Percentiles rank a stretch among this genome's conserved stretches.
phyloP scores from a whole-genome alignment of 495 filamentous ascomycete species.

The Tuber melanosporum region DNA sequence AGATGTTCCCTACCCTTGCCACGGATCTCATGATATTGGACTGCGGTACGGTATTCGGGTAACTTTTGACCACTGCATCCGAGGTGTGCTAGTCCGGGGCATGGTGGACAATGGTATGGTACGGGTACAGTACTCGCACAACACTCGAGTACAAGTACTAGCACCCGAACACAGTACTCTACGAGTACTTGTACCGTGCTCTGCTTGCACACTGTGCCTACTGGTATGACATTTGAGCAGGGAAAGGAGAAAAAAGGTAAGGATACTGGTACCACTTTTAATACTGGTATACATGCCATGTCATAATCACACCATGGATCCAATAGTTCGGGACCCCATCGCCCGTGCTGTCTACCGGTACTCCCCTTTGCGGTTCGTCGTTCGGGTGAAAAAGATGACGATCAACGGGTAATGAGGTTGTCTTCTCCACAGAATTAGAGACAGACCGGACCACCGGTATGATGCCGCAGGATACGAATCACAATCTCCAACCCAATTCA shows the following conservation, averaged over 20 bases:
- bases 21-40: neutral
- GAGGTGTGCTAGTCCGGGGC: neutral
- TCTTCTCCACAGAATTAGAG: neutral
- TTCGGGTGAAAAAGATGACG: neutral
- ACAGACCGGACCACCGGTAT: neutral
- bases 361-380: neutral
- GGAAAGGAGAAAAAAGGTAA: neutral
- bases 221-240: neutral
- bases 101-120: neutral
- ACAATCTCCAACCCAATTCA: neutral
- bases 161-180: no score
- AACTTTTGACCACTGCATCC: neutral
- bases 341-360: neutral
- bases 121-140: no score
- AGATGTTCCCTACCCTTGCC: neutral
- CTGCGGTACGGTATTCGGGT: neutral
- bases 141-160: no score
- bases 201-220: no score
- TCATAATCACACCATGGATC: neutral
- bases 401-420: neutral
- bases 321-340: neutral
- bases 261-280: neutral
- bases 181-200: no score
- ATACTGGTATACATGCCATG: neutral
- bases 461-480: neutral